These are phyloP conservation scores for Lindgomyces ingoldianus DNA, from an alignment of 495 filamentous ascomycete species.

Conservation along the genomic window DNA sequence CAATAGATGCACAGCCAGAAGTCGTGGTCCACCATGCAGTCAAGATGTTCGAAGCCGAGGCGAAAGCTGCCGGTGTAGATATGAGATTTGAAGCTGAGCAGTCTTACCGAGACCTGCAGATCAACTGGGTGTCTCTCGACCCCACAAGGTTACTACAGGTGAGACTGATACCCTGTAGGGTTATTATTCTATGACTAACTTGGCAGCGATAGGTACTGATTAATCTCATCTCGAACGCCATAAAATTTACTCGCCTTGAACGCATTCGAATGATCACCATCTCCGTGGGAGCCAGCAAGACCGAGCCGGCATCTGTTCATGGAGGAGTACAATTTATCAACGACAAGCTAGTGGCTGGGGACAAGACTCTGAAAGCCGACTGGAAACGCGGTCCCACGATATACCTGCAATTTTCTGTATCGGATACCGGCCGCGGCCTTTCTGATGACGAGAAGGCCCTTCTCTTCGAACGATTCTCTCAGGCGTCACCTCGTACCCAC, in stretches of 20 bases:
- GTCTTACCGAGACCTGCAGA: slow-evolving; percentile 13
- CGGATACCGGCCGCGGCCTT: slow-evolving; percentile 44
- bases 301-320: background rate
- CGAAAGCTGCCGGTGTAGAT: slow-evolving; percentile 15
- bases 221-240: slow-evolving; percentile 75
- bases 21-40: slow-evolving; percentile 21
- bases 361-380: slow-evolving; percentile 27
- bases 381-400: slow-evolving; percentile 39
- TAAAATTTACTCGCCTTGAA: slow-evolving; percentile 64
- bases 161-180: background rate
- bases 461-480: slow-evolving; percentile 42
- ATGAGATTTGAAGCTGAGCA: slow-evolving; percentile 25
- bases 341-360: slow-evolving; percentile 10
- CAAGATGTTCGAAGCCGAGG: slow-evolving; percentile 37
- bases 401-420: slow-evolving; percentile 40
- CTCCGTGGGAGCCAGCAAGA: slow-evolving; percentile 7
- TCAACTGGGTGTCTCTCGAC: slow-evolving; percentile 32
- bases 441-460: slow-evolving; percentile 32
- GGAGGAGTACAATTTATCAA: slow-evolving; percentile 6
- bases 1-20: slow-evolving; percentile 24
- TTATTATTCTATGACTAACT: background rate
- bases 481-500: slow-evolving; percentile 41
- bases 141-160: slow-evolving; percentile 35
- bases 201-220: slow-evolving; percentile 52
- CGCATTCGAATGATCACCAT: slow-evolving; percentile 22